Base-by-base conservation (phyloP, 176 grass and related monocot genomes). In the Zoysia japonica region DNA sequence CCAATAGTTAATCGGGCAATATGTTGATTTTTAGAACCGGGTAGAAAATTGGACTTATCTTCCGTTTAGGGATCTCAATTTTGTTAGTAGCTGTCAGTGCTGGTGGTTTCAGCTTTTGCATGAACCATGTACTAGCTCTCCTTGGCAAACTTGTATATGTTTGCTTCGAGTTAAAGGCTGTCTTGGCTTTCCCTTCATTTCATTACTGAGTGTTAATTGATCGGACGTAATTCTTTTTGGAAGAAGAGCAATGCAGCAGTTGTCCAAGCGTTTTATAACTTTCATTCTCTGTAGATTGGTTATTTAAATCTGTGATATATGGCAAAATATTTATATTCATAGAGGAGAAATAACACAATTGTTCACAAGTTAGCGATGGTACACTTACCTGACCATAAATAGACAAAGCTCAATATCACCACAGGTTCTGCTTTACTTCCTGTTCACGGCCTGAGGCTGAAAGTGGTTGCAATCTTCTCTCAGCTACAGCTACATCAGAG, bases 31-130 rank as follows among this genome's bases (percentile, higher is more conserved):
- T 11, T 39, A 82, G 41, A 36, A 55, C 17, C 55, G 47, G 7
- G 16, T 56, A 35, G 9, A 65, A 65, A 70, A 63, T 55, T 81
- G 39, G 65, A 53, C 14, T 3, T 45, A 72, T 47, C 45, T 75
- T 75, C 9, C 15, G 5, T 61, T 10, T 11, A 11, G 43, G 11
- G 20, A 39, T 17, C 56, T 14, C 48, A 65, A 49, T 82, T 82
- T 82, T 82, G 47, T 47, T 71, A 51, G 78, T 12, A 60, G 53
- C 42, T 1, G 39, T 37, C 9, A 9, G 15, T 74, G 16, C 20
- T 54, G 55, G 40, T 64, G 72, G 72, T 76, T 36, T 67, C 46
- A 7, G 53, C 53, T 5, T 39, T 70, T 37, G 19, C 12, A 14
- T 41, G 0, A 48, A 66, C 28, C 38, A 61, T 55, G 57, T 54